Evolutionary conservation across 2,329 filamentous ascomycete species (phyloP), one percentile per base, ranked within the genome.

Genomic region (Plenodomus biglobosus): DNA sequence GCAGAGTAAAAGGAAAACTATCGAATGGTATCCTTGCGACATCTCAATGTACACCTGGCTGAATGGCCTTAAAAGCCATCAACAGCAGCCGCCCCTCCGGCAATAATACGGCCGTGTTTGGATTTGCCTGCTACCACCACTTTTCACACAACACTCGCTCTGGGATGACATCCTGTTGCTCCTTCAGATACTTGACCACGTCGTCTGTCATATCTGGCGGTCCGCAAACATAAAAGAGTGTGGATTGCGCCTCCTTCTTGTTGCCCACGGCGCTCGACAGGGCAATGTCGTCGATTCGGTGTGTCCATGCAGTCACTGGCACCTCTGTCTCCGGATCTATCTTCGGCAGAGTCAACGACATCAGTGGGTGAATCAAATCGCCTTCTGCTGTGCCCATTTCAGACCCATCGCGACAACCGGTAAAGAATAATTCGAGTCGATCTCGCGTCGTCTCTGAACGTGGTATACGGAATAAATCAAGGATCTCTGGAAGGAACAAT

Each of bases 161-260:
- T 16, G 62, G 50, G 18, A 55, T 53, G 55, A 79, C 71, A 8
- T 73, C 68, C 4, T 69, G 56, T 53, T 74, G 70, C 22, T 55
- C 59, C 37, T 62, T 58, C 46, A 78, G 46, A 41, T 70, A 72
- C 5, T 66, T 64, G 3, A 78, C 76, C 39, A 76, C 62, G 36
- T 72, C 65, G 53, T 80, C 77, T 3, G 76, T 78, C 75, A 80
- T 78, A 38, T 59, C 61, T 18, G 73, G 72, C 17, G 76, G 76
- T 1, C 77, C 77, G 48, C 77, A 80, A 5, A 79, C 73, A 55
- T 78, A 79, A 46, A 71, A 74, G 1, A 78, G 65, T 0, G 74
- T 75, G 8, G 58, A 57, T 40, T 58, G 53, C 35, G 73, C 68
- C 41, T 70, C 64, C 16, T 69, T 59, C 38, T 62, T 57, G 27